Conservation (phyloP, 129 eudicot species). For the Flaveria robusta region DNA sequence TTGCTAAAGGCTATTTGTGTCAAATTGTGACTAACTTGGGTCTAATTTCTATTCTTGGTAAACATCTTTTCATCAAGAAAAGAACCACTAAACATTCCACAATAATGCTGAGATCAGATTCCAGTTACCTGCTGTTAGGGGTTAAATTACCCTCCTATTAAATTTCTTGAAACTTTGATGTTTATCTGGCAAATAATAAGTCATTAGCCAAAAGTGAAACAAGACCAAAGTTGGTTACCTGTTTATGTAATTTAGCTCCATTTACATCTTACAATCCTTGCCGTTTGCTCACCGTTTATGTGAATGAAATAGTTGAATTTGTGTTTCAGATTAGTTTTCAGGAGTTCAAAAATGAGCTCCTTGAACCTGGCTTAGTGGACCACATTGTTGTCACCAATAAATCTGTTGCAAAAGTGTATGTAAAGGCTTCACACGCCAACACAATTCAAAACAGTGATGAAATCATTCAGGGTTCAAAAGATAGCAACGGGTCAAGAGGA, state of each 20-base stretch:
- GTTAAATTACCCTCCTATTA: not conserved
- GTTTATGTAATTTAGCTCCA: not conserved
- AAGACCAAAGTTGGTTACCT: constrained; percentile 7
- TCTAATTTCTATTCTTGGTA: constrained; percentile 3
- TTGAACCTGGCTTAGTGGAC: constrained; percentile 82
- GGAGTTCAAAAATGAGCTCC: constrained; percentile 76
- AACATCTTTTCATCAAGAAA: not conserved
- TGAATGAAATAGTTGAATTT: not conserved
- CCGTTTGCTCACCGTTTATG: not conserved
- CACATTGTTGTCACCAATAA: constrained; percentile 61
- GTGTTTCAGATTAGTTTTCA: constrained; percentile 78
- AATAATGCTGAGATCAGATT: not conserved
- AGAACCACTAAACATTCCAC: not conserved
- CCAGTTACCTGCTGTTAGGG: not conserved
- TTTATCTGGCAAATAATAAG: not conserved
- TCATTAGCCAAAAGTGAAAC: not conserved
- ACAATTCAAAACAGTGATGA: constrained; percentile 32
- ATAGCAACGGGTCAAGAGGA: constrained; percentile 29
- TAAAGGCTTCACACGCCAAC: constrained; percentile 39
- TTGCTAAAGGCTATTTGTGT: constrained; percentile 2
- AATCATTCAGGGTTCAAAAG: constrained; percentile 31
- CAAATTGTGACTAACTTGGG: not conserved
- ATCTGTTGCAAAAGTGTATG: constrained; percentile 67
- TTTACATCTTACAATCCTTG: not conserved
- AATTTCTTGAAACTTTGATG: not conserved